A percentile compares a stretch with the other conserved stretches of the same genome.
phyloP scores from a whole-genome alignment of 73 alveolate species.

The Stentor roeselii region DNA sequence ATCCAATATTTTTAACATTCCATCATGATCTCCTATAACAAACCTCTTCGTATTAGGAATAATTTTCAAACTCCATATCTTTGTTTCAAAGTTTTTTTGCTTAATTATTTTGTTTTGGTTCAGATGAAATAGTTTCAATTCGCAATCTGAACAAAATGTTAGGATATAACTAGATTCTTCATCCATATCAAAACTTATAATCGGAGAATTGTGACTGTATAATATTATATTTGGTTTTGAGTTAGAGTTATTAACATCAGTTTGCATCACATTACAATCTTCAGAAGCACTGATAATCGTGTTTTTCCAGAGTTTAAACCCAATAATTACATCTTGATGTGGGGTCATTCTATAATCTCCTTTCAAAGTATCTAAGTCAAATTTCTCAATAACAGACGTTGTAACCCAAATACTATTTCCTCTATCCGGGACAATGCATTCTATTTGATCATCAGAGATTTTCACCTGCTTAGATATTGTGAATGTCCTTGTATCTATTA shows the following conservation, averaged over 20 bases:
- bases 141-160: not conserved
- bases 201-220: no score
- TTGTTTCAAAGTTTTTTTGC: not conserved
- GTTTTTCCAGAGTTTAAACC: not conserved
- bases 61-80: not conserved
- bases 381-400: not conserved
- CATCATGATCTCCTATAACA: not conserved
- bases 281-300: not conserved
- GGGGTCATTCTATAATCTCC: not conserved
- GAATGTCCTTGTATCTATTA: not conserved
- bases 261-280: no score
- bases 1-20: not conserved
- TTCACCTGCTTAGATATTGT: not conserved
- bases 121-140: no score
- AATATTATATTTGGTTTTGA: no score
- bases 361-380: not conserved
- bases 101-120: no score
- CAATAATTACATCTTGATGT: not conserved
- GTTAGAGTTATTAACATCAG: no score
- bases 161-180: no score
- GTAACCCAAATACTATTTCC: not conserved
- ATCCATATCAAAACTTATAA: no score
- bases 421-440: not conserved
- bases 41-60: not conserved
- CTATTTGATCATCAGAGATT: not conserved